Evolutionary conservation across 352 stramenopile genomes (phyloP), one percentile per base, ranked within the genome.

Genomic region (Thalassiosira livingstoniorum): DNA sequence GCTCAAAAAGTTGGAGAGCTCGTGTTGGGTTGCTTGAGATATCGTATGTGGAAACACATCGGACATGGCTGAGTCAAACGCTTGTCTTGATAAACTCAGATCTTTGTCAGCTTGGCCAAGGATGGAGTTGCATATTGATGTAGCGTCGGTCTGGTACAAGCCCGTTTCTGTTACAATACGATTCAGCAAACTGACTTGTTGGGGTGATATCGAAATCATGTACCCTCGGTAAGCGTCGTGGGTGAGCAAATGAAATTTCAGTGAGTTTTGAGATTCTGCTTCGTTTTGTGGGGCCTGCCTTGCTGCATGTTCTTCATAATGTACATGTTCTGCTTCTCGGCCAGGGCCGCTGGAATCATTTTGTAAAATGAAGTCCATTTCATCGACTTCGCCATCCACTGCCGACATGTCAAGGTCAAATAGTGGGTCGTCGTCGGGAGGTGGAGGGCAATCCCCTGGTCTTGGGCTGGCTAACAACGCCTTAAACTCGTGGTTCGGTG

Each of bases 161-260:
- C 83, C 84, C 73, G 83, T 94, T 74, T 87, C 82, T 3, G 76
- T 87, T 15, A 95, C 78, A 47, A 95, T 71, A 63, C 85, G 78
- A 31, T 87, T 57, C 11, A 94, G 62, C 53, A 91, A 82, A 61
- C 66, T 58, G 29, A 94, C 88, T 71, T 89, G 57, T 65, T 77
- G 86, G 57, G 90, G 84, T 67, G 78, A 86, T 5, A 94, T 86
- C 29, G 85, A 91, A 15, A 94, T 80, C 51, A 89, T 87, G 75
- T 92, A 94, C 1, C 87, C 86, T 60, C 79, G 79, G 61, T 92
- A 79, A 37, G 79, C 66, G 43, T 90, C 83, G 64, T 80, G 66
- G 18, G 84, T 89, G 1, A 92, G 75, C 15, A 94, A 57, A 67
- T 94, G 86, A 60, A 94, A 93, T 69, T 91, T 91, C 0, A 94